Evolutionary conservation across 257 asterid species (phyloP).

Genomic region (Coffea eugenioides): DNA sequence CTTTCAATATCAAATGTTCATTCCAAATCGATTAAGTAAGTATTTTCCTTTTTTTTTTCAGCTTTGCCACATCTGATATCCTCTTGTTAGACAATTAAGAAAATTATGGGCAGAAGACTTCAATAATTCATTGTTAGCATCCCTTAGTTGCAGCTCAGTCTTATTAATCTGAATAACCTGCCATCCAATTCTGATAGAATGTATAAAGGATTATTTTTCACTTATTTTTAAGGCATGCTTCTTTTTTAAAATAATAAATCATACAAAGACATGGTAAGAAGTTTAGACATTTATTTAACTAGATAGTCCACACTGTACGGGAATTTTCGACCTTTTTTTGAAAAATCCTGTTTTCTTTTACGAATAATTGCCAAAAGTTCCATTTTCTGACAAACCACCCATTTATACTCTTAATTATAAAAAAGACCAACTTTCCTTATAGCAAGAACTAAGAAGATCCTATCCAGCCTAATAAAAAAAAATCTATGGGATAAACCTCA

Average conservation of each 20-base stretch:
- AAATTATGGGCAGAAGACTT: neutral
- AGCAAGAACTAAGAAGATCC: too few species aligned
- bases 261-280: neutral
- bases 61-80: neutral
- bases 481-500: too few species aligned
- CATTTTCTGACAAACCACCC: neutral
- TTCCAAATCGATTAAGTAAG: slow-evolving; percentile 79
- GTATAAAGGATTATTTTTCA: neutral
- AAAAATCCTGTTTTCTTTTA: neutral
- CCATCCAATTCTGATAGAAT: too few species aligned
- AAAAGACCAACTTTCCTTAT: too few species aligned
- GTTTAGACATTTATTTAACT: neutral
- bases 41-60: neutral
- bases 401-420: too few species aligned
- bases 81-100: neutral
- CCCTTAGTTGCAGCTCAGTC: neutral
- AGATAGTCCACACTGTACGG: neutral
- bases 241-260: neutral
- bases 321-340: neutral
- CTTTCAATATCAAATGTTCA: slow-evolving; percentile 91
- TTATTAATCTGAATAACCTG: neutral
- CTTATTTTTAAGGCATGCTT: neutral
- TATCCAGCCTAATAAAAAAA: too few species aligned
- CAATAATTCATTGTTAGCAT: neutral
- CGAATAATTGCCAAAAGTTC: neutral